Evolutionary conservation across 352 stramenopile species (phyloP), one percentile per base, ranked within the genome.

Genomic region (Pythium vanterpoolii): DNA sequence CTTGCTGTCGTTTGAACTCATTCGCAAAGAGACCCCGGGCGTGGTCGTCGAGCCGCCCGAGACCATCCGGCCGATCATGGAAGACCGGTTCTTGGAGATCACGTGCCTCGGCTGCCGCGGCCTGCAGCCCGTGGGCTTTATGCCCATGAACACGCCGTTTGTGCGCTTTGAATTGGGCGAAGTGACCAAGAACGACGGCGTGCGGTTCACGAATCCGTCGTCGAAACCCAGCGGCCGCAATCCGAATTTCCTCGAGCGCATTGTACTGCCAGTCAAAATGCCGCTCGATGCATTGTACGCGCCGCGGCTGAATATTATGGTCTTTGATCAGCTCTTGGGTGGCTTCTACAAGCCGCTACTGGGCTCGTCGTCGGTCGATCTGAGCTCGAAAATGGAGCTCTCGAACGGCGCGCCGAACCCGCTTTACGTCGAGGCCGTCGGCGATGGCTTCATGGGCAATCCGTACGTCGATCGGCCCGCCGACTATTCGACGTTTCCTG

Each of bases 221-320:
- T 94, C 85, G 3, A 91, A 86, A 59, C 88, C 88, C 5, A 88
- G 73, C 26, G 80, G 77, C 2, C 68, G 66, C 13, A 93, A 97
- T 50, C 87, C 89, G 0, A 97, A 97, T 65, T 97, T 94, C 61
- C 68, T 96, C 27, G 81, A 96, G 46, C 80, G 84, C 3, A 79
- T 97, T 46, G 49, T 96, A 8, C 74, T 97, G 16, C 83, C 84
- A 4, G 71, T 97, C 4, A 76, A 85, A 59, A 69, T 97, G 56
- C 90, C 90, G 0, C 49, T 94, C 0, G 80, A 97, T 66, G 79
- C 85, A 5, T 68, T 95, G 24, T 97, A 91, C 56, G 77, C 89
- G 2, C 88, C 89, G 16, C 74, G 86, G 0, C 64, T 97, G 16
- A 93, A 90, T 60, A 79, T 97, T 30, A 87, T 72, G 16, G 85